Base-by-base conservation (phyloP, 2,329 filamentous ascomycete species). In the Pseudonectria foliicola region DNA sequence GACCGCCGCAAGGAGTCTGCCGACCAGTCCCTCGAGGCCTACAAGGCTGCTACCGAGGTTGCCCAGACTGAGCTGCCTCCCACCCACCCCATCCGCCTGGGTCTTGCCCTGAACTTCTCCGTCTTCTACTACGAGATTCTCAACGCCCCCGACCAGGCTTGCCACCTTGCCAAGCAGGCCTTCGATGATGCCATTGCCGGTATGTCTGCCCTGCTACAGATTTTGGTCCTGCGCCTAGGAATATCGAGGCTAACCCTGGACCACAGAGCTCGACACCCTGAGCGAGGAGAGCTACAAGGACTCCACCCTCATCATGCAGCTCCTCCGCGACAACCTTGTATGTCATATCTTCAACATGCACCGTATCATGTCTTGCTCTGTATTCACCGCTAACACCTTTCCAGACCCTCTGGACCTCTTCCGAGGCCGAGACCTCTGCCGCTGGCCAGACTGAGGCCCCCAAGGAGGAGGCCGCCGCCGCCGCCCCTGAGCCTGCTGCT, bases 91-190 rank as follows among this genome's bases (percentile, higher is more conserved):
- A 96, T 96, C 73, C 89, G 90, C 59, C 86, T 96, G 50, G 90
- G 90, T 66, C 83, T 96, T 59, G 90, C 90, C 53, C 81, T 96
- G 55, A 96, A 95, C 83, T 95, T 96, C 80, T 95, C 89, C 49
- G 89, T 95, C 60, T 96, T 95, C 78, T 96, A 96, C 82, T 98
- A 98, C 68, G 92, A 98, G 80, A 98, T 96, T 64, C 77, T 96
- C 59, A 98, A 96, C 77, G 88, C 90, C 28, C 90, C 90, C 48
- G 92, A 96, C 66, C 90, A 93, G 73, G 90, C 89, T 62, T 95
- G 90, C 82, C 89, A 95, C 67, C 81, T 95, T 53, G 90, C 90
- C 68, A 96, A 96, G 81, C 90, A 96, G 75, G 90, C 92, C 33
- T 96, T 96, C 61, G 90, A 96, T 64, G 90, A 96, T 68, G 90